Percentiles rank a stretch among this genome's conserved stretches.
Conservation (phyloP, 106 monocot genomes). For the Dioscorea dumetorum region DNA sequence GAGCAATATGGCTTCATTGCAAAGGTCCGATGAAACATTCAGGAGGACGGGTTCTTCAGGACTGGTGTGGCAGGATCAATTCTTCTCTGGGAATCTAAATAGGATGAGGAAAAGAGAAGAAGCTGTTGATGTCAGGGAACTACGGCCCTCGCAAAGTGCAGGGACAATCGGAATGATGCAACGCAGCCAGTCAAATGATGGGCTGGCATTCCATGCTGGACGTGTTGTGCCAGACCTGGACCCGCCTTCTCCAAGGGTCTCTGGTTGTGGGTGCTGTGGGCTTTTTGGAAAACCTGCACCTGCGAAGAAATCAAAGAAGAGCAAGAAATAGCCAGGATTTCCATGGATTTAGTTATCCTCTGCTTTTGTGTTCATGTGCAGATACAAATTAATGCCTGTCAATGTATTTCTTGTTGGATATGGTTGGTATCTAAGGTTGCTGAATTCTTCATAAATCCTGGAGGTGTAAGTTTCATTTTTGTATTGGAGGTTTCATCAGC, state of each 20-base stretch:
- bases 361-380: too few relatives aligned
- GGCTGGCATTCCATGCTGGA: background rate
- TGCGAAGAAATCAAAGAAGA: background rate
- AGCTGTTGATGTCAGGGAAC: background rate
- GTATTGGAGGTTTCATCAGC: too few relatives aligned
- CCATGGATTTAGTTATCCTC: too few relatives aligned
- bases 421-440: too few relatives aligned
- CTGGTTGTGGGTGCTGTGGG: background rate
- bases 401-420: too few relatives aligned
- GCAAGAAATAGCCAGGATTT: too few relatives aligned
- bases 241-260: slow-evolving; percentile 1
- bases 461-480: too few relatives aligned
- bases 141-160: background rate
- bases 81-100: background rate
- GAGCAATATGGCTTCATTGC: slow-evolving; percentile 2
- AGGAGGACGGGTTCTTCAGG: slow-evolving; percentile 1
- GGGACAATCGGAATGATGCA: background rate
- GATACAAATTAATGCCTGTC: too few relatives aligned
- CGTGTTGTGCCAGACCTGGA: background rate
- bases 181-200: background rate
- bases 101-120: background rate
- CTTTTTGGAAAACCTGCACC: background rate
- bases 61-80: background rate
- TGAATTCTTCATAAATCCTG: too few relatives aligned
- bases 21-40: background rate